Evolutionary conservation across 1,284 basidiomycete genomes (phyloP).

Genomic region (Heterobasidion annosum): DNA sequence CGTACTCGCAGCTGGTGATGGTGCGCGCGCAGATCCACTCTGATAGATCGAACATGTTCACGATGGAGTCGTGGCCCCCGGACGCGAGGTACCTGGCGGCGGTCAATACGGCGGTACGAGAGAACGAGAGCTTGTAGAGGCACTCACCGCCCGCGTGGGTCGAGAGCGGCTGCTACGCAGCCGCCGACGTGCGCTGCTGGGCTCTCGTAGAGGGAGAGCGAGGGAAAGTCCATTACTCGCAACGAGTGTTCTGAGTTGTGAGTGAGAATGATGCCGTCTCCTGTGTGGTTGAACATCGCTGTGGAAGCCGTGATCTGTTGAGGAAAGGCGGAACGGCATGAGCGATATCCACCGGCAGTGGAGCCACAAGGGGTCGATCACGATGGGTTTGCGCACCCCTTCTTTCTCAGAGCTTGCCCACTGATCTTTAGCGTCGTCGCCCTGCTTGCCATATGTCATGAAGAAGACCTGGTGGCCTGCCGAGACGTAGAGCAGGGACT

Average conservation of each 20-base stretch:
- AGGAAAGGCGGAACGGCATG: background rate
- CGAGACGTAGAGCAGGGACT: slow-evolving; percentile 53
- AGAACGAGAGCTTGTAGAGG: slow-evolving; percentile 11
- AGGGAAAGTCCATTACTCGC: slow-evolving; percentile 60
- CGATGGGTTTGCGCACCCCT: slow-evolving; percentile 19
- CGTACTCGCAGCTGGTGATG: slow-evolving; percentile 71
- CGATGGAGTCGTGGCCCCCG: slow-evolving; percentile 70
- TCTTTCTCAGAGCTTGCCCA: slow-evolving; percentile 51
- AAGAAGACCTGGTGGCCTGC: slow-evolving; percentile 48
- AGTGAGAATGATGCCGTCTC: slow-evolving; percentile 58
- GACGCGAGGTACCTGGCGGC: slow-evolving; percentile 51
- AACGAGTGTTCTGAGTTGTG: slow-evolving; percentile 53
- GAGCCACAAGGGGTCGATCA: background rate
- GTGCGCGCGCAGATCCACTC: slow-evolving; percentile 73
- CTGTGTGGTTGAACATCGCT: slow-evolving; percentile 62
- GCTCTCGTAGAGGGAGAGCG: slow-evolving; percentile 43
- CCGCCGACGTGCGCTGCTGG: slow-evolving; percentile 68
- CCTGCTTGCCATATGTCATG: slow-evolving; percentile 42
- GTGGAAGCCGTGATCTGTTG: slow-evolving; percentile 40
- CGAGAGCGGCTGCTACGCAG: slow-evolving; percentile 63
- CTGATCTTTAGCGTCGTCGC: slow-evolving; percentile 46
- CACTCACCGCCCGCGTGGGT: slow-evolving; percentile 50
- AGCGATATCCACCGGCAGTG: background rate
- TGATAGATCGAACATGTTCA: slow-evolving; percentile 67
- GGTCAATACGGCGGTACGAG: background rate